These are phyloP conservation scores for Babesia sp. DNA, from an alignment of 169 alveolate genomes.

Conservation along the genomic window DNA sequence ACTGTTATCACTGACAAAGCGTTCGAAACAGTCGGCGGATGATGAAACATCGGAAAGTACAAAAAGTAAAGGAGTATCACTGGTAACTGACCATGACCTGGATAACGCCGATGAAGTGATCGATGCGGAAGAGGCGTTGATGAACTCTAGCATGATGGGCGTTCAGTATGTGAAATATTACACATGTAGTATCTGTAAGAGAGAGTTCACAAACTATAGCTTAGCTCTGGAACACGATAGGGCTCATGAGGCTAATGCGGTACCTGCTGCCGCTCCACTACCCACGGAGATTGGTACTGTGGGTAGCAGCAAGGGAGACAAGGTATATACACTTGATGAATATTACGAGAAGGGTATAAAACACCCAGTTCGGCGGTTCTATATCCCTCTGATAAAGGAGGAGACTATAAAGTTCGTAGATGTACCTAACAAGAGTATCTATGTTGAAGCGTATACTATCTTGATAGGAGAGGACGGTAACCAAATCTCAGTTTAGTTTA, in stretches of 20 bases:
- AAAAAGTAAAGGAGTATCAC: slow-evolving; percentile 8
- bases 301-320: not conserved
- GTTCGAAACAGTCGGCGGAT: slow-evolving; percentile 2
- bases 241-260: slow-evolving; percentile 27
- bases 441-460: slow-evolving; percentile 58
- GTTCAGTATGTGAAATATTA: slow-evolving; percentile 51
- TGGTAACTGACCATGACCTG: slow-evolving; percentile 54
- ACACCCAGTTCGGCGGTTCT: slow-evolving; percentile 47
- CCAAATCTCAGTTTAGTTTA: slow-evolving; percentile 9
- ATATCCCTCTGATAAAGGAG: slow-evolving; percentile 55
- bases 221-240: slow-evolving; percentile 50
- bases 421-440: slow-evolving; percentile 55
- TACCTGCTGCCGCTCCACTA: not conserved
- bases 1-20: slow-evolving; percentile 18
- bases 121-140: slow-evolving; percentile 49
- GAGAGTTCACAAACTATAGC: slow-evolving; percentile 46
- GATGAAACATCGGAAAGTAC: not conserved
- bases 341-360: slow-evolving; percentile 21
- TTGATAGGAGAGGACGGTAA: slow-evolving; percentile 59
- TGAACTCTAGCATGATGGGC: slow-evolving; percentile 33
- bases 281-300: not conserved
- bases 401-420: slow-evolving; percentile 57
- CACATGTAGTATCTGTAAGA: slow-evolving; percentile 40
- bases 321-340: slow-evolving; percentile 36
- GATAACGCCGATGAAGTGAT: slow-evolving; percentile 55